These are phyloP conservation scores for Exophiala viscosa DNA, from an alignment of 2,329 filamentous ascomycete genomes.

Conservation along the genomic window DNA sequence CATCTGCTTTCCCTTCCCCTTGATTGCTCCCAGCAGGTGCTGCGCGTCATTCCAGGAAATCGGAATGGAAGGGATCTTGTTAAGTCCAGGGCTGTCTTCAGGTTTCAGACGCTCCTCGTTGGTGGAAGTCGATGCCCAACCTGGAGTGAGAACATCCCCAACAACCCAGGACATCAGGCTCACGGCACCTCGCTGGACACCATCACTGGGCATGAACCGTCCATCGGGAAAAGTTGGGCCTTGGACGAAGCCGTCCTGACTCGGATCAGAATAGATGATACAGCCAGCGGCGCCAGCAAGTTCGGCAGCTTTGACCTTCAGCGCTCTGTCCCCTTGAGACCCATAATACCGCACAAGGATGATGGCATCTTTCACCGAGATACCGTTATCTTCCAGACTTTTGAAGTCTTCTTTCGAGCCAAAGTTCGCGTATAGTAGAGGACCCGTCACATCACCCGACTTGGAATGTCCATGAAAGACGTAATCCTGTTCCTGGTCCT, in stretches of 20 bases:
- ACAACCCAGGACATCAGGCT: conserved; percentile 76
- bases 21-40: conserved; percentile 68
- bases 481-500: conserved; percentile 69
- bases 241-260: conserved; percentile 73
- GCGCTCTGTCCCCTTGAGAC: conserved; percentile 64
- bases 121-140: conserved; percentile 59
- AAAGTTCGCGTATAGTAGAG: conserved; percentile 87
- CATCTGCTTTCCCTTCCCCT: conserved; percentile 68
- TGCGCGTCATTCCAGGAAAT: conserved; percentile 87
- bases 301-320: conserved; percentile 90
- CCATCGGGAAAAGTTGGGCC: conserved; percentile 73
- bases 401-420: conserved; percentile 82
- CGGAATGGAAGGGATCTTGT: conserved; percentile 83
- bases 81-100: conserved; percentile 67
- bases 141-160: conserved; percentile 89
- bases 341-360: conserved; percentile 79
- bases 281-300: conserved; percentile 80
- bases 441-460: conserved; percentile 78
- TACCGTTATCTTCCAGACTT: conserved; percentile 63
- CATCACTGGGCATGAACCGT: conserved; percentile 74
- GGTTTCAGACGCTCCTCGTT: conserved; percentile 61
- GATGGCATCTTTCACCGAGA: conserved; percentile 75
- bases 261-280: conserved; percentile 87
- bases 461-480: conserved; percentile 89
- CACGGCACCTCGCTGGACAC: conserved; percentile 77